Base-by-base conservation (phyloP, 495 filamentous ascomycete genomes). In the Penicillium desertorum region DNA sequence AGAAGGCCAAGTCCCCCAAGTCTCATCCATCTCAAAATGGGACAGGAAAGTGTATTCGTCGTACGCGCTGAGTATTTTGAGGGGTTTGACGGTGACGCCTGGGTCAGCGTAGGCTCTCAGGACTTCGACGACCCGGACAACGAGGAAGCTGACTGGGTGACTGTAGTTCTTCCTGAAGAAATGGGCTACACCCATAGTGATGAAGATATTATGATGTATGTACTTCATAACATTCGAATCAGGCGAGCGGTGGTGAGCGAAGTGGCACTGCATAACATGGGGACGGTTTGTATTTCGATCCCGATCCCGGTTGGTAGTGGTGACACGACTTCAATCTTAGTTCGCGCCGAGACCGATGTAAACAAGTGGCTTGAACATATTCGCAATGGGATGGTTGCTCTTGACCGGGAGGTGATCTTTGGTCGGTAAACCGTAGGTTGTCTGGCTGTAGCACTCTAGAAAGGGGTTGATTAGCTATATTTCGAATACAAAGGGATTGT, bases 101-200 rank as follows among this genome's bases (percentile, higher is more conserved):
- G 36, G 36, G 16, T 39, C 36, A 17, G 3, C n/a, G 36, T 39
- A 39, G 16, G n/a, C 7, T n/a, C 36, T 8, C 16, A 23, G 20
- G 17, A 17, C 1, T 48, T 48, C 4, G n/a, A 32, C 9, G 45
- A 32, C 3, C 45, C 29, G n/a, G n/a, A 30, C 45, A 34, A 48
- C 11, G 45, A 48, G 17, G 45, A 48, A n/a, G 45, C 45, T 30
- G 27, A 11, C 25, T 48, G 45, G 45, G n/a, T 48, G 0, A 48
- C 45, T 17, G 45, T 48, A n/a, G 16, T 48, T 4, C 7, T 48
- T 19, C 29, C 16, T 7, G 23, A n/a, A 19, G 45, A 48, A 19
- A 48, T 48, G 45, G n/a, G 20, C 7, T 1, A 48, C 6, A 32
- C 45, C 25, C 27, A 48, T 19, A 48, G 27, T 10, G 45, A 48